Conservation (phyloP, 441 rosid species). For the Erodium texanum region DNA sequence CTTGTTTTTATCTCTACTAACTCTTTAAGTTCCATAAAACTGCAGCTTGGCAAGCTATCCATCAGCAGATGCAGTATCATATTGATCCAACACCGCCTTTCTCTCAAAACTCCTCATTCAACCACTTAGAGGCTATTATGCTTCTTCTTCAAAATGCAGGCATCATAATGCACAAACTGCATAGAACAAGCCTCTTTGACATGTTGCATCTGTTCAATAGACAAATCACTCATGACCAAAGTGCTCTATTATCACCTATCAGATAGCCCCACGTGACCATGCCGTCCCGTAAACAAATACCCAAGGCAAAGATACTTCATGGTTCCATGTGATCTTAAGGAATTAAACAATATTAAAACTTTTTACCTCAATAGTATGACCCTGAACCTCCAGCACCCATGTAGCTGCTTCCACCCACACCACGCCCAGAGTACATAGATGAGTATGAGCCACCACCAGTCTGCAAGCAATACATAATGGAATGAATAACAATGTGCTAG, state of each 20-base stretch:
- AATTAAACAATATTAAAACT: slow-evolving; percentile 4
- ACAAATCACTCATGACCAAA: slow-evolving; percentile 48
- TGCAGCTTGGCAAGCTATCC: slow-evolving; percentile 26
- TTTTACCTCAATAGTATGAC: slow-evolving; percentile 64
- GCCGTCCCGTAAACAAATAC: slow-evolving; percentile 23
- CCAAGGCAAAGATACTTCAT: slow-evolving; percentile 14
- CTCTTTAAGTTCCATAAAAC: slow-evolving; percentile 28
- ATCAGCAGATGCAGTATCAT: slow-evolving; percentile 21
- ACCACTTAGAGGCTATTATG: slow-evolving; percentile 29
- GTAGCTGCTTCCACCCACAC: slow-evolving; percentile 70
- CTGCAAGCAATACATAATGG: slow-evolving; percentile 35
- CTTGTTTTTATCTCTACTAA: slow-evolving; percentile 25
- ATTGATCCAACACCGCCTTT: slow-evolving; percentile 23
- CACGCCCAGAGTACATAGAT: slow-evolving; percentile 71
- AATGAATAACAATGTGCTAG: neutral
- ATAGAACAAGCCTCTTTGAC: slow-evolving; percentile 40
- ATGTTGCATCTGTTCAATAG: slow-evolving; percentile 58
- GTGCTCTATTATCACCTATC: slow-evolving; percentile 26
- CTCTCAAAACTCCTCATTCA: slow-evolving; percentile 24
- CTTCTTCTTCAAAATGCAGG: slow-evolving; percentile 29
- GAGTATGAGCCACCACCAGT: slow-evolving; percentile 85
- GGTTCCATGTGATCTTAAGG: slow-evolving; percentile 20
- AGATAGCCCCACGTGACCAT: slow-evolving; percentile 27
- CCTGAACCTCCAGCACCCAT: slow-evolving; percentile 65
- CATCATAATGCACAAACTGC: slow-evolving; percentile 34